A percentile compares a stretch with the other conserved stretches of the same genome.
These are phyloP conservation scores for Blastocystis sp. DNA, from an alignment of 352 stramenopile genomes.

Conservation along the genomic window DNA sequence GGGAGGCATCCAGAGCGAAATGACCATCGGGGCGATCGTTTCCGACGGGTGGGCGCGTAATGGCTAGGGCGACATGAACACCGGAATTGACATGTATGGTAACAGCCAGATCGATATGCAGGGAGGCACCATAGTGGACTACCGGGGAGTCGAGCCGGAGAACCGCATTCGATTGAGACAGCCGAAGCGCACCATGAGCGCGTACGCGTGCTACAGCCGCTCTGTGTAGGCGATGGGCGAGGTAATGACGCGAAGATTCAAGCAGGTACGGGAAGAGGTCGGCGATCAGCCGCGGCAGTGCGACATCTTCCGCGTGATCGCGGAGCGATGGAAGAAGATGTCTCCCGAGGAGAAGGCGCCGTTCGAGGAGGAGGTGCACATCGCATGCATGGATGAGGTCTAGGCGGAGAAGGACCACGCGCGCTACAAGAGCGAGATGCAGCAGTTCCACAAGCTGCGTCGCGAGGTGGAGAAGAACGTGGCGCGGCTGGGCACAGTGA, in stretches of 20 bases:
- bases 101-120: constrained; percentile 1
- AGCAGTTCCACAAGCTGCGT: constrained; percentile 41
- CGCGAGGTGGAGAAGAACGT: constrained; percentile 57
- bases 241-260: constrained; percentile 42
- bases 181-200: constrained; percentile 66
- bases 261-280: constrained; percentile 48
- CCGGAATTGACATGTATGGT: constrained; percentile 30
- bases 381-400: neutral
- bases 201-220: constrained; percentile 62
- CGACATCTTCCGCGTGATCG: constrained; percentile 64
- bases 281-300: constrained; percentile 43
- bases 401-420: constrained; percentile 21
- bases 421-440: constrained; percentile 53
- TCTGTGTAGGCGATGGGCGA: neutral
- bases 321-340: constrained; percentile 51
- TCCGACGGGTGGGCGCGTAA: neutral
- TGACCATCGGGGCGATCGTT: neutral
- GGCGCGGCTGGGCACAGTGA: neutral
- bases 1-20: constrained; percentile 5
- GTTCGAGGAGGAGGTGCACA: constrained; percentile 28
- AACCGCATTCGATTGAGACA: constrained; percentile 22
- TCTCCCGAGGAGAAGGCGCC: constrained; percentile 58
- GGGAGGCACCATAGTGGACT: neutral
- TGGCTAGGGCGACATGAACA: constrained; percentile 1
- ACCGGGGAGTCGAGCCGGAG: neutral